Conservation (phyloP, 495 filamentous ascomycete species). For the Endocarpon pusillum region DNA sequence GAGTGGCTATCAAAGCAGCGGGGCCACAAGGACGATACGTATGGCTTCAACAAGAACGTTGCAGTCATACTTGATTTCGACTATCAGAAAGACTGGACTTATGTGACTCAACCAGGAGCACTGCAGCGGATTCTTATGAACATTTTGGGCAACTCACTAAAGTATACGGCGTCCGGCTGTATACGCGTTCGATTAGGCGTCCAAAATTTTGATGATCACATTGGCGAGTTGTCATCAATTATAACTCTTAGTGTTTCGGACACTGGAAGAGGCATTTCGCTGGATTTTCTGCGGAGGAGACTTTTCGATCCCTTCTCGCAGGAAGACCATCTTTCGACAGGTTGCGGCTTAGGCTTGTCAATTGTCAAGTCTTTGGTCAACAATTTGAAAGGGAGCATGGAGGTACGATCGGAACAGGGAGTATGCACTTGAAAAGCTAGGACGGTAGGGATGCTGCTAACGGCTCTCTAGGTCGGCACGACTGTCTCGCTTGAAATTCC, state of each 20-base stretch:
- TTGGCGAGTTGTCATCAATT: neutral
- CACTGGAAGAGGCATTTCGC: slow-evolving; percentile 27
- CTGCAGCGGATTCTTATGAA: slow-evolving; percentile 29
- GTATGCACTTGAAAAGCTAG: no score
- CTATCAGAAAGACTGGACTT: slow-evolving; percentile 16
- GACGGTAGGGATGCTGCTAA: no score
- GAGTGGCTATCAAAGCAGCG: slow-evolving; percentile 7
- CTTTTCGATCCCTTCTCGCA: slow-evolving; percentile 32
- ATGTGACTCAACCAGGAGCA: slow-evolving; percentile 24
- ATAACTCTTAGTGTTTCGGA: slow-evolving; percentile 18
- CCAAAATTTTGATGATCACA: slow-evolving; percentile 3
- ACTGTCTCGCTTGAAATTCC: no score
- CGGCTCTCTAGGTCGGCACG: no score
- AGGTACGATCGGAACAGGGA: slow-evolving; percentile 19
- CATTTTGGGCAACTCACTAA: slow-evolving; percentile 29
- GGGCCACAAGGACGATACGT: slow-evolving; percentile 2
- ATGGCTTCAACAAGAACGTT: slow-evolving; percentile 9
- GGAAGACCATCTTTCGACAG: slow-evolving; percentile 26
- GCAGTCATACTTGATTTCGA: slow-evolving; percentile 21
- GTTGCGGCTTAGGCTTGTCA: slow-evolving; percentile 26
- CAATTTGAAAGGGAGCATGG: slow-evolving; percentile 23
- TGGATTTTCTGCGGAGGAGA: slow-evolving; percentile 24
- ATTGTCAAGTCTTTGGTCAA: slow-evolving; percentile 26
- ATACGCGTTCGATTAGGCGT: slow-evolving; percentile 15
- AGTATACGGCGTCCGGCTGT: slow-evolving; percentile 15